Evolutionary conservation across 768 basidiomycete species (phyloP).

Genomic region (Hygrocybe punicea): DNA sequence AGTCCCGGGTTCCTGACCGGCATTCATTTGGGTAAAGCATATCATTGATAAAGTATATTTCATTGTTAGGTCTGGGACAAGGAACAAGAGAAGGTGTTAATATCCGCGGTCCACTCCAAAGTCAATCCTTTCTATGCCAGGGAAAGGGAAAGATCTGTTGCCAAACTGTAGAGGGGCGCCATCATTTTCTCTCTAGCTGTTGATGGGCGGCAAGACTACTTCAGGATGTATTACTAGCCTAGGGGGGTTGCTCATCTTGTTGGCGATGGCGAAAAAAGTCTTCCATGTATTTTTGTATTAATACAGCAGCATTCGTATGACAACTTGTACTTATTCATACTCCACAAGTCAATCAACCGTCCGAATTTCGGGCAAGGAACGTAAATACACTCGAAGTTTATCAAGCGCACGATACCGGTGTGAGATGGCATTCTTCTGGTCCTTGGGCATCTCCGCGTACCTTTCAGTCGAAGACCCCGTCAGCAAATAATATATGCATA

Average conservation of each 20-base stretch:
- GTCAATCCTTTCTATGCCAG: constrained; percentile 20
- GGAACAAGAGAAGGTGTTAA: constrained; percentile 38
- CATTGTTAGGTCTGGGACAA: constrained; percentile 42
- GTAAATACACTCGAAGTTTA: constrained; percentile 54
- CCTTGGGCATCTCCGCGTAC: constrained; percentile 72
- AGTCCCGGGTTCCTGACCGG: neutral
- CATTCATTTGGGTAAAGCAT: too few relatives aligned
- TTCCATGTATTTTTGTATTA: neutral
- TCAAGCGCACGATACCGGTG: constrained; percentile 73
- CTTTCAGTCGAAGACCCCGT: constrained; percentile 30
- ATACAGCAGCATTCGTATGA: neutral
- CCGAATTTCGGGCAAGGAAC: constrained; percentile 11
- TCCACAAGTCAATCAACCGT: neutral
- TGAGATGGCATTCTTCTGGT: constrained; percentile 68
- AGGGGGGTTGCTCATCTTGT: too few relatives aligned
- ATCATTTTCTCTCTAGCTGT: neutral
- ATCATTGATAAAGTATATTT: neutral
- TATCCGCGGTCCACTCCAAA: constrained; percentile 45
- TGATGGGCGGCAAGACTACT: too few relatives aligned
- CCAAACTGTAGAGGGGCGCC: neutral
- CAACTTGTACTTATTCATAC: neutral
- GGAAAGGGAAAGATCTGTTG: neutral
- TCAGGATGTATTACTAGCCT: too few relatives aligned
- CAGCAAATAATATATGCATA: constrained; percentile 8
- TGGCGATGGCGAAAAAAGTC: neutral